Percentiles rank a stretch among this genome's conserved stretches.
Conservation (phyloP, 805 yeast species). For the Lachancea waltii region DNA sequence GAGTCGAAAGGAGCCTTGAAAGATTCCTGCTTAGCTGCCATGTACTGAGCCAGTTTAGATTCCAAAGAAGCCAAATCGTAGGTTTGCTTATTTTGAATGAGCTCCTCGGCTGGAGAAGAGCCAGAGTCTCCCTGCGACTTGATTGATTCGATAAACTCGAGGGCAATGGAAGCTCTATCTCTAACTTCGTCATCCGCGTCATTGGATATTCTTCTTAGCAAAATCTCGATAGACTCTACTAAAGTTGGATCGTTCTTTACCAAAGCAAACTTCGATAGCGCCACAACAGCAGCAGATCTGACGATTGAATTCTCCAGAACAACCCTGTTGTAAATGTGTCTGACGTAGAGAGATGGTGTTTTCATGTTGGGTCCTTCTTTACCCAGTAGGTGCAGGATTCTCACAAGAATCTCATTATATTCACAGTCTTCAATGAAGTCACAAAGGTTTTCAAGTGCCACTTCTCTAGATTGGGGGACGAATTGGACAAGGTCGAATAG, state of each 20-base stretch:
- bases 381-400: constrained; percentile 87
- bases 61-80: constrained; percentile 78
- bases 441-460: constrained; percentile 81
- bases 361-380: constrained; percentile 86
- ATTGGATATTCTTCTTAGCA: constrained; percentile 74
- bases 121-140: constrained; percentile 29
- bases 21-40: constrained; percentile 36
- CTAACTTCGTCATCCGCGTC: constrained; percentile 96
- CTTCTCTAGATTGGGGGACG: constrained; percentile 75
- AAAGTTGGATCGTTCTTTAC: constrained; percentile 61
- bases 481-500: constrained; percentile 84
- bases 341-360: constrained; percentile 83
- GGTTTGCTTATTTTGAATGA: constrained; percentile 59
- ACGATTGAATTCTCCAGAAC: constrained; percentile 93
- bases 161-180: constrained; percentile 88
- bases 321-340: constrained; percentile 95
- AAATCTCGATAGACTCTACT: constrained; percentile 60
- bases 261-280: constrained; percentile 84
- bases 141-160: constrained; percentile 51
- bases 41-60: constrained; percentile 64
- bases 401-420: constrained; percentile 86
- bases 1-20: constrained; percentile 62
- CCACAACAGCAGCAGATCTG: constrained; percentile 91
- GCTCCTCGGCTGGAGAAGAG: constrained; percentile 27
- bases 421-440: constrained; percentile 99